Percentiles rank a stretch among this genome's conserved stretches.
These are phyloP conservation scores for Solanum etuberosum DNA, from an alignment of 257 asterid species.

Conservation along the genomic window DNA sequence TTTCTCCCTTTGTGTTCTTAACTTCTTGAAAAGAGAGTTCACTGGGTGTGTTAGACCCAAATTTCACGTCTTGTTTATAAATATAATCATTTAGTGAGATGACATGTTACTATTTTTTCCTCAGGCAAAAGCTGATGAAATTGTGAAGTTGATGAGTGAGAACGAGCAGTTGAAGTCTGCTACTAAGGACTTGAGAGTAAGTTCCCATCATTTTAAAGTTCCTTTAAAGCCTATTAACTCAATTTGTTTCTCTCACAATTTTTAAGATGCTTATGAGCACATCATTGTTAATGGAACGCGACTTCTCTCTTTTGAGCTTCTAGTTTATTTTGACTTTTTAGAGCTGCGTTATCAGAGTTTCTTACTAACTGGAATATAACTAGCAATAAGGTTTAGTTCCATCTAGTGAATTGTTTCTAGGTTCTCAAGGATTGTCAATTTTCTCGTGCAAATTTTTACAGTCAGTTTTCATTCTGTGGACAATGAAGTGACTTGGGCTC, in stretches of 20 bases:
- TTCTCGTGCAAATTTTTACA: no score
- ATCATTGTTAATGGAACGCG: no score
- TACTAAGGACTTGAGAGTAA: slow-evolving; percentile 53
- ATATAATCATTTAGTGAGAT: slow-evolving; percentile 1
- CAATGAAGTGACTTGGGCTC: no score
- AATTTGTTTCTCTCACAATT: not conserved
- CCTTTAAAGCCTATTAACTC: not conserved
- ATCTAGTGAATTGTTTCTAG: no score
- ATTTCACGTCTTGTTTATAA: not conserved
- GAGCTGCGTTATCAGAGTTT: not conserved
- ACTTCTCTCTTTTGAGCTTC: no score
- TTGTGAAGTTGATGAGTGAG: slow-evolving; percentile 73
- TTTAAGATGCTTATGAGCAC: not conserved
- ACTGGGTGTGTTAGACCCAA: not conserved
- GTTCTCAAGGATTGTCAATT: no score
- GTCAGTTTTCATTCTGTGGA: no score
- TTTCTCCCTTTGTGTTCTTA: not conserved
- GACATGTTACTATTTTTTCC: slow-evolving; percentile 1
- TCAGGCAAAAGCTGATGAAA: slow-evolving; percentile 89
- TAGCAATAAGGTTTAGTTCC: no score
- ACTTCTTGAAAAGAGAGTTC: not conserved
- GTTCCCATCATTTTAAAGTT: slow-evolving; percentile 5
- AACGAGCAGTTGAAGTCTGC: slow-evolving; percentile 64
- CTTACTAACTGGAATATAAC: no score
- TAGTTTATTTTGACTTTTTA: slow-evolving; percentile 2